A percentile compares a stretch with the other conserved stretches of the same genome.
These are phyloP conservation scores for Solanum piurae DNA, from an alignment of 257 asterid species.

Conservation along the genomic window DNA sequence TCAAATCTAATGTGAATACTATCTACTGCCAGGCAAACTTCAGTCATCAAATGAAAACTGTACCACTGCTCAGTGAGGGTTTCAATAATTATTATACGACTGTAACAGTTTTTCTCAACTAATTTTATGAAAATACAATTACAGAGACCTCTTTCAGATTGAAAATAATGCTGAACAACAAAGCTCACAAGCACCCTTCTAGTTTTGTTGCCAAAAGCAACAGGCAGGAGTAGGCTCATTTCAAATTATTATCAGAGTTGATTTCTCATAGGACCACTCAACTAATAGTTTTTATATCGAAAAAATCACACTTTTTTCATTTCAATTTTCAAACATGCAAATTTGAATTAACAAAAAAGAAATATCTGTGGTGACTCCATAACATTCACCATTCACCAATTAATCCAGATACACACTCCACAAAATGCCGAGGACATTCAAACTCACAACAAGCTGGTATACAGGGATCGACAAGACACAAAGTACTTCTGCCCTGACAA, in stretches of 20 bases:
- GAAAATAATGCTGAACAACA: not conserved
- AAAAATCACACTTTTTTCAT: too few species aligned
- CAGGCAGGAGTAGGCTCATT: not conserved
- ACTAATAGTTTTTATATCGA: not conserved
- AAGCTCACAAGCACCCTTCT: not conserved
- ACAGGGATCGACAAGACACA: not conserved
- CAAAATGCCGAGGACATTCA: not conserved
- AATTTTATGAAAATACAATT: too few species aligned
- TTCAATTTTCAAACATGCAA: not conserved
- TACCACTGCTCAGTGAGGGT: not conserved
- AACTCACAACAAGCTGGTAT: not conserved
- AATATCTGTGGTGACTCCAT: not conserved
- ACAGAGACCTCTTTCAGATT: not conserved
- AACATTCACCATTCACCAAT: not conserved
- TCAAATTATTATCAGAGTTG: not conserved
- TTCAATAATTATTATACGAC: not conserved
- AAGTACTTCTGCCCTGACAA: not conserved
- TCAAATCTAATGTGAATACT: not conserved
- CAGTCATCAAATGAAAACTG: not conserved
- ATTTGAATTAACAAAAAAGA: not conserved
- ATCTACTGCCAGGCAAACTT: not conserved
- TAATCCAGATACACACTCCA: not conserved
- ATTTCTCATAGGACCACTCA: not conserved
- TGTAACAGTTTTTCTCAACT: not conserved
- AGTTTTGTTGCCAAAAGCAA: not conserved